These are phyloP conservation scores for Phyllosticta capitalensis DNA, from an alignment of 2,329 filamentous ascomycete species.

Conservation along the genomic window DNA sequence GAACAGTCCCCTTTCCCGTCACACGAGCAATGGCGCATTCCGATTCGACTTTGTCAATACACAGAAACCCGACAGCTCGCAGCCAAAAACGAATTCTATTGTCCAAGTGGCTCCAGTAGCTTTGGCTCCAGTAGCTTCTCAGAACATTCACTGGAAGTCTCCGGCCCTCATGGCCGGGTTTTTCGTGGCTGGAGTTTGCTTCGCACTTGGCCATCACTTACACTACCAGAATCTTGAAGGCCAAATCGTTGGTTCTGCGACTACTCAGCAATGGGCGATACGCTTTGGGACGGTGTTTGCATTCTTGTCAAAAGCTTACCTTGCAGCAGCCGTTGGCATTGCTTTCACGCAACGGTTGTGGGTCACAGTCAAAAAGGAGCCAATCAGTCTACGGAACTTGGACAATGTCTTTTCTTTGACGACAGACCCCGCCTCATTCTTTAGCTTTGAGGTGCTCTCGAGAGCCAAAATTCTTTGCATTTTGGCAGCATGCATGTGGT, in stretches of 20 bases:
- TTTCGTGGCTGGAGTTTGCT: not conserved
- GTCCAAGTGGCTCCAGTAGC: not conserved
- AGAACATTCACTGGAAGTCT: not conserved
- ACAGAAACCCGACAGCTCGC: too few relatives aligned
- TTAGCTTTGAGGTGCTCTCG: not conserved
- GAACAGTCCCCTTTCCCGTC: too few relatives aligned
- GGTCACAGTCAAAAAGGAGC: not conserved
- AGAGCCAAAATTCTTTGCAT: not conserved
- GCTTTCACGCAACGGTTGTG: conserved; percentile 1
- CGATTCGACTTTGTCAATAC: too few relatives aligned
- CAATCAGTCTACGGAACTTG: not conserved
- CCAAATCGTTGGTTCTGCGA: not conserved
- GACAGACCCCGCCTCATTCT: not conserved
- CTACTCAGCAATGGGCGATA: not conserved
- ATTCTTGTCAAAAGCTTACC: not conserved
- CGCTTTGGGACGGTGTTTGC: not conserved
- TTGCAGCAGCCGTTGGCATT: not conserved
- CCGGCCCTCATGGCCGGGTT: not conserved
- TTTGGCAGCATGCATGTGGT: not conserved
- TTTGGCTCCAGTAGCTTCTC: not conserved
- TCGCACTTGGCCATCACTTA: not conserved
- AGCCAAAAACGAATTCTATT: too few relatives aligned
- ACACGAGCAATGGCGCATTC: too few relatives aligned
- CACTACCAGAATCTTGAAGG: not conserved
- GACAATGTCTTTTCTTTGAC: conserved; percentile 3